Base-by-base conservation (phyloP, 1,284 basidiomycete genomes). In the Butyriboletus appendiculatus region DNA sequence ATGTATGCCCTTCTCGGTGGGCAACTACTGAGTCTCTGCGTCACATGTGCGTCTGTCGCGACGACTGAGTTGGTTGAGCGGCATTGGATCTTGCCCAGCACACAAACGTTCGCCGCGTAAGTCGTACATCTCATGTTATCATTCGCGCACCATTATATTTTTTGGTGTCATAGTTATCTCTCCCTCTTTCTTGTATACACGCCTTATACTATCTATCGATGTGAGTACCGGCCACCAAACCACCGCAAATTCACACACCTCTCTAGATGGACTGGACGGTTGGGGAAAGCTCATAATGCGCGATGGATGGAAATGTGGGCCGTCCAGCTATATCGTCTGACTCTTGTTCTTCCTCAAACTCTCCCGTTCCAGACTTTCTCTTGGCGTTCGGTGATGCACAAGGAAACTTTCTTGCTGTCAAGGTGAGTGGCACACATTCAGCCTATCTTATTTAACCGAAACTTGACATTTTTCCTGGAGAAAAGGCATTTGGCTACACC, bases 271-370 rank as follows among this genome's bases (percentile, higher is more conserved):
- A 24, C 75, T 88, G 57, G 80, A 78, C 58, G 90, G 90, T 33
- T 94, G 90, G 90, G 75, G 70, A 35, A 85, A 84, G 57, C 78
- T 94, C 74, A 70, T 93, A 24, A 62, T 78, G 48, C 76, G 75
- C 18, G 91, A 93, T 66, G 91, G 91, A 7, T 94, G 91, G 91
- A 92, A 88, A 78, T 94, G 90, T 90, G 56, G n/a, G 83, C 72
- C 42, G 16, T 18, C 48, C 18, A 3, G 7, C 6, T 20, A 26
- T n/a, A 16, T 6, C 0, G 5, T 44, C 24, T 42, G 20, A 14
- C 26, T 26, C 4, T 30, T 28, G 3, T 37, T 33, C 16, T 43
- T 40, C 5, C 34, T 52, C 20, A 53, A 40, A 16, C 12, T 0
- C 18, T 22, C 16, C 5, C 18, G 12, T 30, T 43, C 9, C 58